Evolutionary conservation across 306 rosid genomes (phyloP), one percentile per base, ranked within the genome.

Genomic region (Mimosa bimucronata): DNA sequence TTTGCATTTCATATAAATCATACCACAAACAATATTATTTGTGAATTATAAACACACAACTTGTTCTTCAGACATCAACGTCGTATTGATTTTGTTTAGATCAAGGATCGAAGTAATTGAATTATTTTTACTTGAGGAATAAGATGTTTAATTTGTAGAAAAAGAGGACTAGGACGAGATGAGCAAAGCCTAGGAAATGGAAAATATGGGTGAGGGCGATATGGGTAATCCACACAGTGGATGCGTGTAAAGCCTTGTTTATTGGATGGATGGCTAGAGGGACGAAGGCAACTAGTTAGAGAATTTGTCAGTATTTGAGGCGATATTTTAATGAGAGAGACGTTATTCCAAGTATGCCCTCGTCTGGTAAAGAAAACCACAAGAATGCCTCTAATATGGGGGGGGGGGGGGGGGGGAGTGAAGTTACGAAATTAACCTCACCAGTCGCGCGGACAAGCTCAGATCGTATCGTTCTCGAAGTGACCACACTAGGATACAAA

Each of bases 401-500:
- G 5, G 26, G 23, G n/a, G n/a, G n/a, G n/a, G n/a, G n/a, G 74
- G 26, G 45, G 57, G 38, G 7, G 9, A 3, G 2, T 6, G 65
- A 23, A 44, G 9, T 12, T 70, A 42, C 58, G 37, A 42, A 70
- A 2, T 11, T 70, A 25, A 1, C 74, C 74, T 70, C 58, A 26
- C 57, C 34, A 7, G 23, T 23, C 34, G 8, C 34, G 8, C 50
- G 3, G 65, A 25, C 65, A 25, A 4, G 31, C 73, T 40, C 73
- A 21, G 37, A 23, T 70, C 38, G 74, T 25, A 70, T 70, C 58
- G 13, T 44, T 44, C 74, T 70, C 57, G 74, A 70, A 42, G 30
- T 26, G 38, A 25, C 57, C 21, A 6, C 78, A 75, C 84, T 66
- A 61, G 14, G 44, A 44, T 40, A 42, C 82, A 83, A 72, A 77